A percentile compares a stretch with the other conserved stretches of the same genome.
phyloP scores from a whole-genome alignment of 2,329 filamentous ascomycete species.

The Nemania bipapillata region DNA sequence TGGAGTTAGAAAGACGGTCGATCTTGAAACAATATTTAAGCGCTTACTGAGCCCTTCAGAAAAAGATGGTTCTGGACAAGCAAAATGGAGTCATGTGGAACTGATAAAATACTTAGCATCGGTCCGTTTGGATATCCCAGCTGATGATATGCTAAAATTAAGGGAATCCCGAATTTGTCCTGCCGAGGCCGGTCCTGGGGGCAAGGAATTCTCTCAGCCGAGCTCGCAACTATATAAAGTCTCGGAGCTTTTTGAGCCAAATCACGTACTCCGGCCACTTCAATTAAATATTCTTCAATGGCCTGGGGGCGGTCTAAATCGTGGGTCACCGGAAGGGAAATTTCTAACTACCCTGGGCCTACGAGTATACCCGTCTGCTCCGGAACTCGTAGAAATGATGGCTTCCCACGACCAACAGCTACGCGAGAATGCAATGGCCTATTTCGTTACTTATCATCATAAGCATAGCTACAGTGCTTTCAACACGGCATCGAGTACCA shows the following conservation, averaged over 20 bases:
- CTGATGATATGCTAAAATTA: slow-evolving; percentile 81
- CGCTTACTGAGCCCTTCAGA: slow-evolving; percentile 74
- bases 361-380: slow-evolving; percentile 73
- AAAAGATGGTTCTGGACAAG: slow-evolving; percentile 61
- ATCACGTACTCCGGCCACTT: slow-evolving; percentile 74
- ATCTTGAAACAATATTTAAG: slow-evolving; percentile 91
- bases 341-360: slow-evolving; percentile 81
- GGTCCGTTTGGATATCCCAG: slow-evolving; percentile 87
- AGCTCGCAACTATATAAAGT: slow-evolving; percentile 72
- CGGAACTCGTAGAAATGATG: slow-evolving; percentile 83
- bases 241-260: slow-evolving; percentile 83
- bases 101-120: slow-evolving; percentile 93
- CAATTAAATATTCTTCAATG: slow-evolving; percentile 82
- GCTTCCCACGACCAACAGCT: slow-evolving; percentile 67
- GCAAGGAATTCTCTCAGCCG: slow-evolving; percentile 64
- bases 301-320: slow-evolving; percentile 75
- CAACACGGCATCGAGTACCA: slow-evolving; percentile 65
- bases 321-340: slow-evolving; percentile 74
- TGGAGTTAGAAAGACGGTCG: slow-evolving; percentile 93
- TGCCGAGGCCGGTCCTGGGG: slow-evolving; percentile 71
- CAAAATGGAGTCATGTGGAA: slow-evolving; percentile 91
- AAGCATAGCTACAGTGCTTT: slow-evolving; percentile 78
- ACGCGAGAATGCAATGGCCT: slow-evolving; percentile 77
- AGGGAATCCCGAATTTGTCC: slow-evolving; percentile 83
- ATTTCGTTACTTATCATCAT: slow-evolving; percentile 84